These are phyloP conservation scores for Hanseniaspora gamundiae DNA, from an alignment of 1,139 yeast species.

Conservation along the genomic window DNA sequence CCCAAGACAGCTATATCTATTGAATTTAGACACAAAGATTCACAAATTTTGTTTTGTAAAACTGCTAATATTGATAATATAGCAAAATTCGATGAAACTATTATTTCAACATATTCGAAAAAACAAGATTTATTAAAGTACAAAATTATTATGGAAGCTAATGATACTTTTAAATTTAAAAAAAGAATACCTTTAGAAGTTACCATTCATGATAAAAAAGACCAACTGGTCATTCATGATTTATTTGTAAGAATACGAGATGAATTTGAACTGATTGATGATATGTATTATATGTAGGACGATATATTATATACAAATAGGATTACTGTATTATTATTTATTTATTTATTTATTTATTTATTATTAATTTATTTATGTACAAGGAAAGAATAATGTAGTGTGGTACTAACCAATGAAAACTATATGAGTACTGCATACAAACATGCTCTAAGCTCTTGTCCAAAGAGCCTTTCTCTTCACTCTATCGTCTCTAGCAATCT, in stretches of 20 bases:
- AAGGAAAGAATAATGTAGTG: no score
- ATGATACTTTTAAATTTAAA: not conserved
- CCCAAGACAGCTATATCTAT: not conserved
- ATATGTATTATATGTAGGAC: slow-evolving; percentile 10
- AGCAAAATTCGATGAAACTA: not conserved
- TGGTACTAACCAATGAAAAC: no score
- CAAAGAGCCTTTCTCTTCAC: slow-evolving; percentile 45
- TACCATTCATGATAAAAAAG: slow-evolving; percentile 10
- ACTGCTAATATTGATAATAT: not conserved
- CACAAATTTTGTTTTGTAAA: not conserved
- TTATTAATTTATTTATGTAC: no score
- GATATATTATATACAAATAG: no score
- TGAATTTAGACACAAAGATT: not conserved
- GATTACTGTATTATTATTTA: no score
- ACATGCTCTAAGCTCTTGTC: slow-evolving; percentile 61
- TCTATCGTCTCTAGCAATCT: slow-evolving; percentile 39
- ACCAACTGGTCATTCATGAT: slow-evolving; percentile 15
- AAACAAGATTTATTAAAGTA: slow-evolving; percentile 5
- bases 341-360: no score
- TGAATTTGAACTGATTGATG: slow-evolving; percentile 19
- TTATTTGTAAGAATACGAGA: slow-evolving; percentile 18
- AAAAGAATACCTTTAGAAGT: slow-evolving; percentile 14
- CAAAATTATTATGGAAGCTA: slow-evolving; percentile 3
- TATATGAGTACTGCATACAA: no score
- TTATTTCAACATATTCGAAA: not conserved